phyloP scores from a whole-genome alignment of 1,139 yeast species.

The Eremothecium coryli region DNA sequence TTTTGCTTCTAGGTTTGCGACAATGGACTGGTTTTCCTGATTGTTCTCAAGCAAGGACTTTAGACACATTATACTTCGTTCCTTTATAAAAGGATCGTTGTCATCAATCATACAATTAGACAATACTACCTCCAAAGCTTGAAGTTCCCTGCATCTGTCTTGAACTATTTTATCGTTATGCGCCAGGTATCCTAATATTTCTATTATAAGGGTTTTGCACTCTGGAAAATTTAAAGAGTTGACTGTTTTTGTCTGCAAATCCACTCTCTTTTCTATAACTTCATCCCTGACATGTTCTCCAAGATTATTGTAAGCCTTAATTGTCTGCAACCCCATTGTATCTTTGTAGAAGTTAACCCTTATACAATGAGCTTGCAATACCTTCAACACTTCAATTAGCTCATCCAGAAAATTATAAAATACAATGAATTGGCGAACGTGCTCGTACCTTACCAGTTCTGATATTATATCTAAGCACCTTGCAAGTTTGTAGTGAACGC shows the following conservation, averaged over 20 bases:
- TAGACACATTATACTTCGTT: conserved; percentile 71
- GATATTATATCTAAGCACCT: conserved; percentile 42
- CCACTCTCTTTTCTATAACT: conserved; percentile 15
- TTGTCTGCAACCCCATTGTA: conserved; percentile 22
- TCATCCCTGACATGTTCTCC: conserved; percentile 23
- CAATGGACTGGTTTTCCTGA: conserved; percentile 60
- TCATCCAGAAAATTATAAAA: conserved; percentile 42
- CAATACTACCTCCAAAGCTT: conserved; percentile 62
- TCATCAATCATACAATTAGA: conserved; percentile 82
- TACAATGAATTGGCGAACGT: conserved; percentile 43
- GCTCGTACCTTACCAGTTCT: conserved; percentile 42
- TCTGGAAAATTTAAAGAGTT: conserved; percentile 44
- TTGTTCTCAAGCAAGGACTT: conserved; percentile 59
- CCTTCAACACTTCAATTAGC: conserved; percentile 38
- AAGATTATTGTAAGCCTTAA: conserved; percentile 24
- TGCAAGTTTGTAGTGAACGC: conserved; percentile 18
- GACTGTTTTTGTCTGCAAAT: conserved; percentile 15
- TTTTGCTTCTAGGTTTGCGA: conserved; percentile 53
- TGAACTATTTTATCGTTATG: conserved; percentile 49
- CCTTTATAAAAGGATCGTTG: conserved; percentile 82
- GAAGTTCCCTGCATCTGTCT: conserved; percentile 53
- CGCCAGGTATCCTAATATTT: conserved; percentile 48
- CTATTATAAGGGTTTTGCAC: conserved; percentile 51
- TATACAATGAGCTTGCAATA: conserved; percentile 41
- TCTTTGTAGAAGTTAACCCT: conserved; percentile 31